Base-by-base conservation (phyloP, 2,329 filamentous ascomycete genomes). In the Botrytis fragariae region DNA sequence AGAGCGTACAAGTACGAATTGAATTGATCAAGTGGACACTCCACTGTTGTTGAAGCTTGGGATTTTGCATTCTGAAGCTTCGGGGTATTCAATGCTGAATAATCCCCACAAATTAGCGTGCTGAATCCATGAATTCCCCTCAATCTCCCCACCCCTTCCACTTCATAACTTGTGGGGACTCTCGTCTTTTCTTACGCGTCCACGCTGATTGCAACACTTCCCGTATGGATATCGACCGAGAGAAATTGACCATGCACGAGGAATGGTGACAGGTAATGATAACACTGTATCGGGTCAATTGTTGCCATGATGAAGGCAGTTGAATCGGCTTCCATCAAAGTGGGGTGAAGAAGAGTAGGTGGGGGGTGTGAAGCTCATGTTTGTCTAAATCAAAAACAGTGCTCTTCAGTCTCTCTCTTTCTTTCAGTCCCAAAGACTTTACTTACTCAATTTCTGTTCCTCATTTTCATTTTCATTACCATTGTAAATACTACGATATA, bases 101-200 rank as follows among this genome's bases (percentile, higher is more conserved):
- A 57, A 44, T 42, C 65, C 65, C 65, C 65, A 69, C 65, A 69
- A 29, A 57, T 44, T 59, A 59, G 65, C 20, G 63, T 57, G 25
- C 14, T 59, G n/a, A 57, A 44, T 25, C 48, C 65, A 37, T 44
- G 35, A 57, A 44, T 57, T 57, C 65, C 35, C 65, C 65, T 69
- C 65, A 69, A 69, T 39, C 20, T 14, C 32, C 48, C 65, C 48
- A 57, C 65, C n/a, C 37, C 35, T 68, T 68, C 64, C 45, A 68
- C 64, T 69, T 44, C 45, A 54, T 35, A n/a, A 54, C 45, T 39
- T 54, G 32, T 67, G 64, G 64, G 64, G 64, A 51, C 65, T 44
- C 39, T 10, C 16, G 54, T 35, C 35, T 57, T 45, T 48, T 39
- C 25, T 68, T 39, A 29, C 35, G 35, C 65, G 48, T 57, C 65